Evolutionary conservation across 306 rosid genomes (phyloP), one percentile per base, ranked within the genome.

Genomic region (Potentilla sterilis): DNA sequence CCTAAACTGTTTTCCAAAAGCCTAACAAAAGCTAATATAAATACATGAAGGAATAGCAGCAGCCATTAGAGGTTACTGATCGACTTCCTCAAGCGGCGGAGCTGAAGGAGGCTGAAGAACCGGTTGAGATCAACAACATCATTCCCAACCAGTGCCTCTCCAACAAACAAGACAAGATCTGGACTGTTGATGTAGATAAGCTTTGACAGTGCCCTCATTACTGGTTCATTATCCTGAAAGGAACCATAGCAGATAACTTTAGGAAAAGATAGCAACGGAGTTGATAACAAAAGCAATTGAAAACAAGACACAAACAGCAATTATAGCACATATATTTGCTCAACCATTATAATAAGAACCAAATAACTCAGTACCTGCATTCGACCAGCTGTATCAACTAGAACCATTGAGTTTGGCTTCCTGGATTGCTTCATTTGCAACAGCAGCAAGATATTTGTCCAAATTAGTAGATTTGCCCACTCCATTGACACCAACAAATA

Each of bases 401-500:
- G 96, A 80, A 96, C 99, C 99, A 82, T 89, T 90, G 73, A 81
- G 87, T 34, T 91, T 81, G 72, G 99, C 98, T 85, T 90, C 97
- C 82, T 88, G 99, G 81, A 96, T 96, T 63, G 99, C 99, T 88
- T 96, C 99, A 84, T 95, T 95, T 75, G 99, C 98, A 48, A 95
- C 98, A 79, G 89, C 28, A 4, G 99, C 99, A 72, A 98, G 99
- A 90, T 95, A 97, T 84, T 95, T 94, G 52, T 97, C 98, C 47
- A 94, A 87, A 87, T 94, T 94, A 69, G 98, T 94, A 74, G 98
- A 94, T 87, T 94, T 94, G 74, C 98, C 98, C 79, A 94, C 98
- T 79, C 98, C 98, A 47, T 94, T 94, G 68, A 94, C 98, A 52
- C 98, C 98, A 78, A 94, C 97, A 85, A 94, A 94, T 70, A 94